phyloP scores from a whole-genome alignment of 768 basidiomycete genomes.

The Phylloporus scabripes region DNA sequence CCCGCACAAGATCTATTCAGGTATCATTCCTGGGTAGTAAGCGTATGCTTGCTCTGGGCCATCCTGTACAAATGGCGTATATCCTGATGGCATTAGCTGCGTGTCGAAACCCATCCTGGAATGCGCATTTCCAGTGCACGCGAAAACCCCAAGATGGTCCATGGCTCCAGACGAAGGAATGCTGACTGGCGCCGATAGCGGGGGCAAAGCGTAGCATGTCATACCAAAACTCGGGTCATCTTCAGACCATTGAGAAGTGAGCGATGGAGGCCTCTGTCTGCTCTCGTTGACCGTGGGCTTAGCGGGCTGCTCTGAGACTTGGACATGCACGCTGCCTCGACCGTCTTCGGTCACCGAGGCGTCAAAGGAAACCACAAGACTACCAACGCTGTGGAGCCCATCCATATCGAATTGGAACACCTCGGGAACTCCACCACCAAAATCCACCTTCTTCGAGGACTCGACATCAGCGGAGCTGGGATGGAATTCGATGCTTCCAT shows the following conservation, averaged over 20 bases:
- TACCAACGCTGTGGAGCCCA: constrained; percentile 43
- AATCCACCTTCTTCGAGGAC: constrained; percentile 25
- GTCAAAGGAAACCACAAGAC: constrained; percentile 71
- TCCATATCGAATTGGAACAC: constrained; percentile 52
- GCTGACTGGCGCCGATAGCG: constrained; percentile 35
- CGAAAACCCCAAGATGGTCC: constrained; percentile 48
- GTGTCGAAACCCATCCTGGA: constrained; percentile 22
- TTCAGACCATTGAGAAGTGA: constrained; percentile 25
- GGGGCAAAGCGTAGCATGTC: constrained; percentile 26
- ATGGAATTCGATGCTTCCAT: constrained; percentile 40
- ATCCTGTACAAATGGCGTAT: constrained; percentile 29
- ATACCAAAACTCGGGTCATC: constrained; percentile 14
- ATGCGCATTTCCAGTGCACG: constrained; percentile 43
- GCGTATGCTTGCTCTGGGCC: constrained; percentile 25
- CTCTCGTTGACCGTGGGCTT: constrained; percentile 8
- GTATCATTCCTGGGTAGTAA: constrained; percentile 23
- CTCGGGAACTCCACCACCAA: constrained; percentile 31
- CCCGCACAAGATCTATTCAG: constrained; percentile 16
- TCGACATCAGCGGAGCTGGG: constrained; percentile 39
- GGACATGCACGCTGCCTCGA: constrained; percentile 69
- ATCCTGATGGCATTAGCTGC: constrained; percentile 21
- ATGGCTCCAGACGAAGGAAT: constrained; percentile 32
- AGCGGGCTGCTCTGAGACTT: constrained; percentile 44
- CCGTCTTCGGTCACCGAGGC: constrained; percentile 57
- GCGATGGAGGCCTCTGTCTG: constrained; percentile 16